phyloP scores from a whole-genome alignment of 805 yeast species.

The Metschnikowia lachancei region DNA sequence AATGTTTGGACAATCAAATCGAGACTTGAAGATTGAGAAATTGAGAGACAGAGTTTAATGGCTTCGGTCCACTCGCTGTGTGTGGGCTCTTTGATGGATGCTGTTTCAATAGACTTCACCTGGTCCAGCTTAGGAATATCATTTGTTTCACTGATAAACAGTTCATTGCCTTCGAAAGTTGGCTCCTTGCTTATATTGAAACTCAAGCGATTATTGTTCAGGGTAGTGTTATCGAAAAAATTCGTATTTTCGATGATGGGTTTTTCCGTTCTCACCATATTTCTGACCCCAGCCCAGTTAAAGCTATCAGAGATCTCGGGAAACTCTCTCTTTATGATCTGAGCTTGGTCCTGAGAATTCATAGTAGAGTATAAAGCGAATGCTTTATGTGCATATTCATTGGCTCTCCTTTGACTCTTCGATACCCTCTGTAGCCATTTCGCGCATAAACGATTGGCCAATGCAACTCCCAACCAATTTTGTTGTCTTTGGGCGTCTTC shows the following conservation, averaged over 20 bases:
- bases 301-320: constrained; percentile 26
- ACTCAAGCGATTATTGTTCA: background rate
- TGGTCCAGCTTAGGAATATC: constrained; percentile 7
- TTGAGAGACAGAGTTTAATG: constrained; percentile 45
- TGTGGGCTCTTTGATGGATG: constrained; percentile 7
- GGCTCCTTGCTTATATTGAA: background rate
- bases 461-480: constrained; percentile 38
- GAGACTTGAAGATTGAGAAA: constrained; percentile 45
- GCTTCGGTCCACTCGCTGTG: constrained; percentile 31
- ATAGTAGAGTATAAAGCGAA: constrained; percentile 31
- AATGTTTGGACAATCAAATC: constrained; percentile 37
- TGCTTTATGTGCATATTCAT: constrained; percentile 37
- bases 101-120: constrained; percentile 2
- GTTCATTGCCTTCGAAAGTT: background rate
- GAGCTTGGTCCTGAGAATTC: constrained; percentile 26
- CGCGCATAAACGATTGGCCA: constrained; percentile 43
- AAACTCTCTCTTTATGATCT: constrained; percentile 26
- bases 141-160: constrained; percentile 1
- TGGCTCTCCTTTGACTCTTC: constrained; percentile 31
- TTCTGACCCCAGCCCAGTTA: constrained; percentile 33
- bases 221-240: constrained; percentile 9
- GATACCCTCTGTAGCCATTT: constrained; percentile 31
- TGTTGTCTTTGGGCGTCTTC: constrained; percentile 32
- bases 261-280: constrained; percentile 9
- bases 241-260: constrained; percentile 5